phyloP scores from a whole-genome alignment of 495 filamentous ascomycete genomes.

The Podospora tetraspora region DNA sequence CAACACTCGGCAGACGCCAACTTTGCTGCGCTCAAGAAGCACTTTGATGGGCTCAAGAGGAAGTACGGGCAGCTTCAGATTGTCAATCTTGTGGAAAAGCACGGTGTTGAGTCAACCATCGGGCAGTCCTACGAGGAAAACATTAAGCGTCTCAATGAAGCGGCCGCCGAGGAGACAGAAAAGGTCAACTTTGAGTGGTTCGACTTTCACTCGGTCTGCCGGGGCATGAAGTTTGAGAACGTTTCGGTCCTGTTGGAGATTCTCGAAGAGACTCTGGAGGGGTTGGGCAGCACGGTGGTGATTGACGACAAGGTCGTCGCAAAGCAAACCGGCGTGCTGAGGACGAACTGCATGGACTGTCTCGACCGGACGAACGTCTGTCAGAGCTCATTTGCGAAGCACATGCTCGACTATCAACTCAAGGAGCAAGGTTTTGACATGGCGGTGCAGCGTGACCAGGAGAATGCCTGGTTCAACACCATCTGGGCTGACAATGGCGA shows the following conservation, averaged over 20 bases:
- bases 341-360: constrained; percentile 98
- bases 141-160: constrained; percentile 57
- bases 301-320: constrained; percentile 42
- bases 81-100: constrained; percentile 83
- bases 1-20: constrained; percentile 75
- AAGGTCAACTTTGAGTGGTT: constrained; percentile 81
- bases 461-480: constrained; percentile 85
- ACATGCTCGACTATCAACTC: constrained; percentile 70
- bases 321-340: constrained; percentile 66
- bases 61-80: constrained; percentile 71
- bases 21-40: constrained; percentile 66
- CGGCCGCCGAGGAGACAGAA: constrained; percentile 44
- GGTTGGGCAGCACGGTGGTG: constrained; percentile 59
- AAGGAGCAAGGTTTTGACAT: constrained; percentile 68
- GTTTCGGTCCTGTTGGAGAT: constrained; percentile 70
- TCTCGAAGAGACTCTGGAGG: constrained; percentile 57
- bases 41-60: constrained; percentile 61
- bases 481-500: constrained; percentile 95
- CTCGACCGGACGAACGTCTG: constrained; percentile 91
- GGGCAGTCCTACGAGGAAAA: constrained; percentile 70
- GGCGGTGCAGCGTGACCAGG: constrained; percentile 60
- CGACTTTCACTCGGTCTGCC: constrained; percentile 84
- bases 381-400: constrained; percentile 76
- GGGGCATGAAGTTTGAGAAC: constrained; percentile 96
- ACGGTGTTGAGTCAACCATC: constrained; percentile 69